Evolutionary conservation across 78 protist genomes (phyloP).

Genomic region (slime mould (Dictyostelium discoideum)): DNA sequence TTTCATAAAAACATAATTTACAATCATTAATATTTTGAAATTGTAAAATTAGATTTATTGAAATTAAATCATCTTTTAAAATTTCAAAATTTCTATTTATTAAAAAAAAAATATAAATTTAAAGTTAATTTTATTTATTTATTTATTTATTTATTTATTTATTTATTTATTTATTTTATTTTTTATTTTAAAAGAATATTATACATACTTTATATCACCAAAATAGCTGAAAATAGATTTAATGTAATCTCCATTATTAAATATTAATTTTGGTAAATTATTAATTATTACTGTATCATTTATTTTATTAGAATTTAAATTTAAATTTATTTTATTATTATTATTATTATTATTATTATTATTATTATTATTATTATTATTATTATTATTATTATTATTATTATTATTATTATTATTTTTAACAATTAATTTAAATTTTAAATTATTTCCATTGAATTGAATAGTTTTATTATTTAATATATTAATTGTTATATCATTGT

Average conservation of each 20-base stretch:
- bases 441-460: neutral
- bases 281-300: neutral
- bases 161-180: no score
- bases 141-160: no score
- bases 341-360: neutral
- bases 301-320: neutral
- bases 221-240: neutral
- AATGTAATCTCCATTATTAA: neutral
- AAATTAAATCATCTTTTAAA: neutral
- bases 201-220: constrained; percentile 1
- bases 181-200: neutral
- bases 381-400: neutral
- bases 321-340: neutral
- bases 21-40: neutral
- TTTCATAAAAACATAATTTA: neutral
- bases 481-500: neutral
- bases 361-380: no score
- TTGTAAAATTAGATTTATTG: neutral
- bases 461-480: neutral
- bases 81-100: neutral
- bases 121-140: neutral
- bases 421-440: neutral
- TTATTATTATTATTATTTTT: neutral
- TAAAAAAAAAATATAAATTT: no score
- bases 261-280: constrained; percentile 6